Percentiles rank a stretch among this genome's conserved stretches.
Evolutionary conservation across 2,329 filamentous ascomycete genomes (phyloP).

Genomic region (Apiospora pterosperma): DNA sequence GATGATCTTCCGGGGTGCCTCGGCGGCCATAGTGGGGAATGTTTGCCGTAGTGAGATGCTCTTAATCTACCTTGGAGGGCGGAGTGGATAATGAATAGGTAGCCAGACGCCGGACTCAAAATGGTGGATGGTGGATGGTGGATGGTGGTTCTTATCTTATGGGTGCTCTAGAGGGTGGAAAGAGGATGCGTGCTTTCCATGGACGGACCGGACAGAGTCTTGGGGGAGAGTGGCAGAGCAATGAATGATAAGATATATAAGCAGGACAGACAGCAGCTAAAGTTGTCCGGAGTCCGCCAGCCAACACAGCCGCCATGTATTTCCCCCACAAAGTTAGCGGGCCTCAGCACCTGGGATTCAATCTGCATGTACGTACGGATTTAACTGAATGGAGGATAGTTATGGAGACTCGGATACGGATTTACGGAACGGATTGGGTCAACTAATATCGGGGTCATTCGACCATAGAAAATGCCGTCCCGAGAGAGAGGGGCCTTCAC

Average conservation of each 20-base stretch:
- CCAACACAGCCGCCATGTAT: background rate
- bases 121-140: too few species aligned
- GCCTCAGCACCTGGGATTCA: too few species aligned
- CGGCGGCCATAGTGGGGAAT: slow-evolving; percentile 18
- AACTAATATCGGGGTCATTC: background rate
- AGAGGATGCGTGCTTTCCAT: background rate
- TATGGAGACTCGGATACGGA: background rate
- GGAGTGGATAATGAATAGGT: background rate
- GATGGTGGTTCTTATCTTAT: background rate
- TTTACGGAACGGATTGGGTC: background rate
- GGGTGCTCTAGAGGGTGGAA: background rate
- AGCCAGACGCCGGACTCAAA: background rate
- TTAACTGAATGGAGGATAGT: background rate
- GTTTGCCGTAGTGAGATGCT: background rate
- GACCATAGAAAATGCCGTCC: background rate
- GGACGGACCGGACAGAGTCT: background rate
- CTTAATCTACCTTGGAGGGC: background rate
- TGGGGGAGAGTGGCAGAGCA: background rate
- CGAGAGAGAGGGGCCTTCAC: background rate
- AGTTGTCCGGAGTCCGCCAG: background rate
- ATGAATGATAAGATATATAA: background rate
- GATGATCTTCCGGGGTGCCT: slow-evolving; percentile 22
- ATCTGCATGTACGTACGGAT: background rate
- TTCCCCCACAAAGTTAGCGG: background rate
- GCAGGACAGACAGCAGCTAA: background rate